These are phyloP conservation scores for Cryphonectria naterciae DNA, from an alignment of 2,329 filamentous ascomycete species.

Conservation along the genomic window DNA sequence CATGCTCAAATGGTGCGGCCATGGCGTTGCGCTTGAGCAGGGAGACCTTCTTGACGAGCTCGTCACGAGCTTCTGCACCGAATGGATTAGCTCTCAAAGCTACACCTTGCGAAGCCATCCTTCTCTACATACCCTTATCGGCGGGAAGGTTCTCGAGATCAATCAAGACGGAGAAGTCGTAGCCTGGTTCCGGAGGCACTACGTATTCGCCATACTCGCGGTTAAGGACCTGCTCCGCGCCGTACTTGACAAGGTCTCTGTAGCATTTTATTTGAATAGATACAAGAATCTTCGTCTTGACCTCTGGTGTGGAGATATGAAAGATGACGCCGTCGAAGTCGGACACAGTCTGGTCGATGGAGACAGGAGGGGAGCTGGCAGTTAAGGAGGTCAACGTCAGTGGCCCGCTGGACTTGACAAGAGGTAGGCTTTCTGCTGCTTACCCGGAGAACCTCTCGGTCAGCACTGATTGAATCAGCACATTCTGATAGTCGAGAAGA, in stretches of 20 bases:
- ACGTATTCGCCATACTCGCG: constrained; percentile 95
- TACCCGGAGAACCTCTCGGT: constrained; percentile 93
- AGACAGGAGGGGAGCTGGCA: constrained; percentile 75
- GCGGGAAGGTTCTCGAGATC: constrained; percentile 86
- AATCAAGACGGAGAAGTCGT: constrained; percentile 92
- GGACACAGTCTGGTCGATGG: constrained; percentile 97
- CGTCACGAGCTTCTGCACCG: constrained; percentile 75
- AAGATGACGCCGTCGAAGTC: constrained; percentile 99
- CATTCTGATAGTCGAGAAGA: constrained; percentile 98
- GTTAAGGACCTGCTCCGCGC: constrained; percentile 86
- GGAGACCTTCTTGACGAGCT: constrained; percentile 83
- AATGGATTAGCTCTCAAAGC: constrained; percentile 8
- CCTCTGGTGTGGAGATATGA: constrained; percentile 94
- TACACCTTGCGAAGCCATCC: background rate
- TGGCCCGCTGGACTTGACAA: constrained; percentile 5
- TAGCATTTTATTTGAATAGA: constrained; percentile 96
- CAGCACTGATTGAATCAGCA: constrained; percentile 93
- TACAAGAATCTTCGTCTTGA: constrained; percentile 91
- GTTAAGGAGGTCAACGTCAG: constrained; percentile 33
- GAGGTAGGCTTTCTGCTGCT: constrained; percentile 31
- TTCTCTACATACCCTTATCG: constrained; percentile 65
- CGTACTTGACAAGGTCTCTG: constrained; percentile 88
- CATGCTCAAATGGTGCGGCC: constrained; percentile 97
- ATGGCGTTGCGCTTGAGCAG: constrained; percentile 97
- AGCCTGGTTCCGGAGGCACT: constrained; percentile 83